A percentile compares a stretch with the other conserved stretches of the same genome.
Conservation (phyloP, 2,329 filamentous ascomycete species). For the Myriangium duriaei region DNA sequence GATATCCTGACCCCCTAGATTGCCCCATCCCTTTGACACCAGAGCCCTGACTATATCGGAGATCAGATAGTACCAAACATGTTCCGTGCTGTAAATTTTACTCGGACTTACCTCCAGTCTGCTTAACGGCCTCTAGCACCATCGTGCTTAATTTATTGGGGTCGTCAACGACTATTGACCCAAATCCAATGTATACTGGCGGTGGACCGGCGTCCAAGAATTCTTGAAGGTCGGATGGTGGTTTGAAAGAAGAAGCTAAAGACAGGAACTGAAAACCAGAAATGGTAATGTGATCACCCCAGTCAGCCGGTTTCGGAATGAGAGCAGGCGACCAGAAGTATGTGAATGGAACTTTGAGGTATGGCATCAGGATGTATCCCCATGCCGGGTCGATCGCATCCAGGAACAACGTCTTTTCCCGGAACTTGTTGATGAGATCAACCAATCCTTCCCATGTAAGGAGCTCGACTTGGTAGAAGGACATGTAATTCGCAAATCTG, state of each 20-base stretch:
- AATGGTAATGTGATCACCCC: conserved; percentile 26
- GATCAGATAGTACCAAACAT: background rate
- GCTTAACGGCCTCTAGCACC: conserved; percentile 24
- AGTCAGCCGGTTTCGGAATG: conserved; percentile 60
- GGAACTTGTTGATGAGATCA: conserved; percentile 12
- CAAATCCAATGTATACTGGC: conserved; percentile 14
- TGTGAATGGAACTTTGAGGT: conserved; percentile 11
- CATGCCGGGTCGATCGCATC: conserved; percentile 6
- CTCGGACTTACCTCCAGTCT: conserved; percentile 15
- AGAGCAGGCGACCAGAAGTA: conserved; percentile 46
- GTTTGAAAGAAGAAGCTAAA: conserved; percentile 13
- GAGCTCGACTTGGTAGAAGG: conserved; percentile 3
- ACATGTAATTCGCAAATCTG: conserved; percentile 5
- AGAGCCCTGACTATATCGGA: conserved; percentile 25
- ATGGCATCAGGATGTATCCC: conserved; percentile 2
- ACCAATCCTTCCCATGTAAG: conserved; percentile 6
- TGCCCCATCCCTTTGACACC: conserved; percentile 27
- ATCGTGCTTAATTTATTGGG: conserved; percentile 22
- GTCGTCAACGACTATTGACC: conserved; percentile 22
- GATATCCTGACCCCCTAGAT: conserved; percentile 18
- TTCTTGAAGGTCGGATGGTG: conserved; percentile 6
- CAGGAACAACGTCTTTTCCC: conserved; percentile 9
- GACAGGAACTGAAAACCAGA: background rate
- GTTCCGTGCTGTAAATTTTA: background rate
- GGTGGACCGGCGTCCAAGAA: conserved; percentile 11